These are phyloP conservation scores for Luvunga scandens DNA, from an alignment of 345 rosid genomes.

Conservation along the genomic window DNA sequence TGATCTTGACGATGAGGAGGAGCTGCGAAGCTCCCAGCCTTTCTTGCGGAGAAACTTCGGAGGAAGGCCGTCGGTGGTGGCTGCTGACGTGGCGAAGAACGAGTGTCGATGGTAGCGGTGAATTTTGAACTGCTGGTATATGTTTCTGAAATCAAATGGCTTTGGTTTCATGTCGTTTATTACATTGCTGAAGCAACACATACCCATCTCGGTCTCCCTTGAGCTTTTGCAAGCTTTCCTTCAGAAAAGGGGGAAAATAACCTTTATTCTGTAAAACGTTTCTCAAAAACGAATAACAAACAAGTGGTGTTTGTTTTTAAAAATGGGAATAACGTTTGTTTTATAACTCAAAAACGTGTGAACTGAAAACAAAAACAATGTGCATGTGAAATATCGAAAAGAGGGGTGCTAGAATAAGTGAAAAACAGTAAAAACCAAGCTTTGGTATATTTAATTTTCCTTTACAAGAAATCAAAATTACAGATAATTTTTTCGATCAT, in stretches of 20 bases:
- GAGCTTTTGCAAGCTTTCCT: slow-evolving; percentile 63
- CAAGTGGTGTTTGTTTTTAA: background rate
- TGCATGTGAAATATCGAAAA: too few species aligned
- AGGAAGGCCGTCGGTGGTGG: slow-evolving; percentile 53
- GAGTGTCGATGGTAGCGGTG: slow-evolving; percentile 36
- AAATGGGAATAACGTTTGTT: too few species aligned
- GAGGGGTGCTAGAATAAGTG: too few species aligned
- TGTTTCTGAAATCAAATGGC: slow-evolving; percentile 57
- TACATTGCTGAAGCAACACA: slow-evolving; percentile 46
- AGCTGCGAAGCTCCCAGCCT: slow-evolving; percentile 57
- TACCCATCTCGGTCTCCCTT: slow-evolving; percentile 46
- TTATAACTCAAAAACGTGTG: too few species aligned
- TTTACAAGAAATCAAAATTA: too few species aligned
- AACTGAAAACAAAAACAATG: too few species aligned
- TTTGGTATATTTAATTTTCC: too few species aligned
- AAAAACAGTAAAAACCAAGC: too few species aligned
- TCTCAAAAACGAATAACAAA: background rate
- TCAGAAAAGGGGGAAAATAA: background rate
- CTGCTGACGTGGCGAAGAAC: slow-evolving; percentile 53
- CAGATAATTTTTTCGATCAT: too few species aligned
- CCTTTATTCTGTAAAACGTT: too few species aligned
- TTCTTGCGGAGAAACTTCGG: slow-evolving; percentile 53
- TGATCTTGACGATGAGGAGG: slow-evolving; percentile 29
- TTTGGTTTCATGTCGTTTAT: slow-evolving; percentile 54
- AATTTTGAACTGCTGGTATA: slow-evolving; percentile 58